A percentile compares a stretch with the other conserved stretches of the same genome.
Conservation (phyloP, 768 basidiomycete genomes). For the Tylopilus rubrobrunneus region DNA sequence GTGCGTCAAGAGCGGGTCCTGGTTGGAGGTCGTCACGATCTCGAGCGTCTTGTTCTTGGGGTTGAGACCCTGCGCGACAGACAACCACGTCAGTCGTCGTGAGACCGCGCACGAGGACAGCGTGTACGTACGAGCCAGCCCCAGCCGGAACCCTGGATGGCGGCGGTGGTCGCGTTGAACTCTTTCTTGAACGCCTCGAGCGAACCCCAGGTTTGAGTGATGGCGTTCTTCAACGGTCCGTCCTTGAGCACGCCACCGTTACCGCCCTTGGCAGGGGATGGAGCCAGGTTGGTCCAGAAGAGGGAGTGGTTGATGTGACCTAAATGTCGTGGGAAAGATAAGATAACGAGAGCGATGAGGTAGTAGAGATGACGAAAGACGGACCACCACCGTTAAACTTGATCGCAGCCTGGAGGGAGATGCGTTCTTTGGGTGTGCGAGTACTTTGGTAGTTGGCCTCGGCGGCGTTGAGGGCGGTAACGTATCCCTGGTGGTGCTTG, state of each 20-base stretch:
- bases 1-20: too few relatives aligned
- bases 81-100: too few relatives aligned
- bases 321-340: constrained; percentile 20
- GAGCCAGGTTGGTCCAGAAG: constrained; percentile 94
- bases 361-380: constrained; percentile 17
- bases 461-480: constrained; percentile 87
- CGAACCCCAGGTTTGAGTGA: too few relatives aligned
- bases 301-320: constrained; percentile 93
- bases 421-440: constrained; percentile 68
- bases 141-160: too few relatives aligned
- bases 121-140: too few relatives aligned
- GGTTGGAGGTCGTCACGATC: too few relatives aligned
- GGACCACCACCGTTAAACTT: constrained; percentile 96
- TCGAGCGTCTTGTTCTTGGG: too few relatives aligned
- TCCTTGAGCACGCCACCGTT: constrained; percentile 55
- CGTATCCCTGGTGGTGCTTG: constrained; percentile 95
- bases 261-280: constrained; percentile 48
- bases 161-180: too few relatives aligned
- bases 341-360: background rate
- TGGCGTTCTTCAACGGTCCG: too few relatives aligned
- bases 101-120: too few relatives aligned
- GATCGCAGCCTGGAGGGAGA: constrained; percentile 85
- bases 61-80: too few relatives aligned
- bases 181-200: too few relatives aligned
- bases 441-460: constrained; percentile 72